Base-by-base conservation (phyloP, 169 alveolate species). In the Plasmodium vinckei region DNA sequence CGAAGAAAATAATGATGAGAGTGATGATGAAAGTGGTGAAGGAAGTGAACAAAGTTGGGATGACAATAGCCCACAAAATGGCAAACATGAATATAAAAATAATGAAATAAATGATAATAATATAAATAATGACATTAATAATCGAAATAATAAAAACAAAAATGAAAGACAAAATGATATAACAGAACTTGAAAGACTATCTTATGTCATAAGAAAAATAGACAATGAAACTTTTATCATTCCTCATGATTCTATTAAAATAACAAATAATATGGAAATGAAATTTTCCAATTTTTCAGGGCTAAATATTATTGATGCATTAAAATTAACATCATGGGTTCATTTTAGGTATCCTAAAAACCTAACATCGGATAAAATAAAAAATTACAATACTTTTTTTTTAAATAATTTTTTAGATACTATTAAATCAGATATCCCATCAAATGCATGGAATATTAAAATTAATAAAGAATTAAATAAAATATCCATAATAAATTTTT, bases 301-400 rank as follows among this genome's bases (percentile, higher is more conserved):
- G 25, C 21, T 75, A 13, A 75, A 75, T 33, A 75, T 75, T 51
- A 27, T 75, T 27, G 88, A 75, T 25, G 88, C 88, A 61, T 39
- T 75, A 75, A 75, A 75, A 61, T 75, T 75, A 61, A 75, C 88
- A 25, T 75, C 88, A 57, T 75, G 88, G 88, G 88, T 75, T 56
- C 88, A 75, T 56, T 75, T 75, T 47, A 61, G 88, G 61, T 75
- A 75, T 57, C 88, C 88, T 63, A 75, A 75, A 63, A 75, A 75
- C 27, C 51, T 75, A 64, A 75, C 88, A 42, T 75, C 63, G 54
- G 88, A 75, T 33, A 75, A 75, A 51, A 75, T 75, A 63, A 75
- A 75, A 21, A 75, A 54, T 75, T 75, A 57, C 23, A 64, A 75
- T 47, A 63, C 68, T 63, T 75, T 75, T 75, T 75, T 75, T 75